Evolutionary conservation across 2,329 filamentous ascomycete species (phyloP), one percentile per base, ranked within the genome.

Genomic region (Phialemonium atrogriseum): DNA sequence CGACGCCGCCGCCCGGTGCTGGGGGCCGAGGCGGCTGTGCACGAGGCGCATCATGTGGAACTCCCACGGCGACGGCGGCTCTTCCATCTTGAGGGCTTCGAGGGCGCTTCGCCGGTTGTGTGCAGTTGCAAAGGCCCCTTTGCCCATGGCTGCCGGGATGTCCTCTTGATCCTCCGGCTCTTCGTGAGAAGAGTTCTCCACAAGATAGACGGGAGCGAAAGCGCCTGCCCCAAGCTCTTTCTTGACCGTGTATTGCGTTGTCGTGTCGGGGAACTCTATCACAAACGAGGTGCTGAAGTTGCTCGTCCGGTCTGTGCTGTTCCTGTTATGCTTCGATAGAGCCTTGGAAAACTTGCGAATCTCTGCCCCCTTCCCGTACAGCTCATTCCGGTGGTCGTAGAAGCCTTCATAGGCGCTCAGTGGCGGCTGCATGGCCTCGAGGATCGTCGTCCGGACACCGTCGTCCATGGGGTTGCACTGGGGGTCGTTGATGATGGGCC

Each of bases 21-120:
- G 73, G 1, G 80, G 69, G 0, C 80, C 81, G 0, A 98, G 67
- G 1, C 91, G 82, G 14, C 73, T 65, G 41, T 89, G 84, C 2
- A 84, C 77, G 34, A 86, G 74, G 2, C 85, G 80, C 64, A 96
- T 86, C 57, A 98, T 93, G 59, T 94, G 84, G 51, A 96, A 98
- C 52, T 98, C 91, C 91, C 91, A 98, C 0, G 84, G 70, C 5
- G 79, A 82, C 0, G 89, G 84, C 1, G 88, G 86, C 19, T 82
- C 74, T 59, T 98, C 91, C 77, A 94, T 88, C 59, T 98, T 98
- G 45, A 98, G 68, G 2, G 91, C 91, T 56, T 95, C 87, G 5
- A 91, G 68, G 2, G 64, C 41, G 25, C 64, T 63, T 24, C 83
- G 76, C 23, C 62, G 60, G 1, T 55, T 45, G 27, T 64, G 61